Percentiles rank a stretch among this genome's conserved stretches.
phyloP scores from a whole-genome alignment of 2,329 filamentous ascomycete genomes.

The Chaetomium sp. region DNA sequence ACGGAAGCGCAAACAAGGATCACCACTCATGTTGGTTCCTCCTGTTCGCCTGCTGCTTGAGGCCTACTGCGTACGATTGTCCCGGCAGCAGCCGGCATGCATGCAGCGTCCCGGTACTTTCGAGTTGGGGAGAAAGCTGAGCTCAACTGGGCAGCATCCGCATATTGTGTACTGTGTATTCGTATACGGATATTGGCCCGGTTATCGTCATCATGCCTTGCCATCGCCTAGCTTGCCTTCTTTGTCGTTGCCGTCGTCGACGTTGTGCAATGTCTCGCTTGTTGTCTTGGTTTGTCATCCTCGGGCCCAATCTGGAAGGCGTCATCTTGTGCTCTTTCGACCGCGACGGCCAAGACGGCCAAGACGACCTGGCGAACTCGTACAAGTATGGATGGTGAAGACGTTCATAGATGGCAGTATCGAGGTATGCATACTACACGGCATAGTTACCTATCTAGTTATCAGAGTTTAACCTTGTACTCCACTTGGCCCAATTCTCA shows the following conservation, averaged over 20 bases:
- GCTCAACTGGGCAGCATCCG: background rate
- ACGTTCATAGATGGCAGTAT: background rate
- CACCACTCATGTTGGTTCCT: constrained; percentile 6
- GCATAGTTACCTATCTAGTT: no score
- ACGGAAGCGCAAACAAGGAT: background rate
- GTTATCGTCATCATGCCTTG: background rate
- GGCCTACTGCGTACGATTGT: background rate
- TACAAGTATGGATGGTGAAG: no score
- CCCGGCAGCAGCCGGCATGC: constrained; percentile 3
- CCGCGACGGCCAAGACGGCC: background rate
- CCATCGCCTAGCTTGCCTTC: background rate
- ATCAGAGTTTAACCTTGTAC: no score
- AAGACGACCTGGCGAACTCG: no score
- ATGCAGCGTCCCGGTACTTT: constrained; percentile 5
- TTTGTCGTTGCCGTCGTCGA: background rate
- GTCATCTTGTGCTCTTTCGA: background rate
- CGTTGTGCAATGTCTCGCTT: background rate
- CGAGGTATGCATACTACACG: no score
- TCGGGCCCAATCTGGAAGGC: background rate
- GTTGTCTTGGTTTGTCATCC: background rate
- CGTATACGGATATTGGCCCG: background rate
- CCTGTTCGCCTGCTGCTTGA: background rate
- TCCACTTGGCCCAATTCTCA: no score
- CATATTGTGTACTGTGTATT: no score
- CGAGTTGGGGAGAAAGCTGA: background rate